A percentile compares a stretch with the other conserved stretches of the same genome.
Conservation (phyloP, 129 eudicot species). For the Lonicera japonica region DNA sequence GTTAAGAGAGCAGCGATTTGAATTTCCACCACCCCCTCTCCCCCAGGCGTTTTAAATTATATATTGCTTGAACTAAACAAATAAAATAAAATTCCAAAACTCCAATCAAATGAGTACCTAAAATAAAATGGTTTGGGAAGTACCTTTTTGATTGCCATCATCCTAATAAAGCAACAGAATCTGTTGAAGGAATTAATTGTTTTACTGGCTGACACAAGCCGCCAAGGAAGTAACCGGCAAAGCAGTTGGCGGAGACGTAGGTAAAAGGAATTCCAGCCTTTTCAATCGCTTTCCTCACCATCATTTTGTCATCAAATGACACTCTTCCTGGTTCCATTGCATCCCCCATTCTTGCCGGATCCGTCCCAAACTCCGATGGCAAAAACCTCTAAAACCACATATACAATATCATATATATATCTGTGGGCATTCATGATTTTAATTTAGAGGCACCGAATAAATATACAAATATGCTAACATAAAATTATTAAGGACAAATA, state of each 20-base stretch:
- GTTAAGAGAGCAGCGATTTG: no score
- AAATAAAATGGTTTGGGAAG: no score
- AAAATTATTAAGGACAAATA: no score
- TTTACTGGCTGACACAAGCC: slow-evolving; percentile 48
- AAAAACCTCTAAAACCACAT: slow-evolving; percentile 1
- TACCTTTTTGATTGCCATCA: slow-evolving; percentile 56
- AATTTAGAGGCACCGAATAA: no score
- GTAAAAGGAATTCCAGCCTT: slow-evolving; percentile 21
- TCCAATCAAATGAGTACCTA: no score
- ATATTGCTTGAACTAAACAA: no score
- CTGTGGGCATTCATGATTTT: no score
- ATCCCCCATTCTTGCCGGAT: slow-evolving; percentile 27
- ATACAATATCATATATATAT: no score
- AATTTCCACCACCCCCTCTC: no score
- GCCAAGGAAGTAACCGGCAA: slow-evolving; percentile 42
- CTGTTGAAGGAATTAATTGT: slow-evolving; percentile 43
- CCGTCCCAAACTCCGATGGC: slow-evolving; percentile 44
- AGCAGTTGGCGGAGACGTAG: slow-evolving; percentile 33
- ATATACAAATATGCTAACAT: no score
- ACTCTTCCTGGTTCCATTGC: slow-evolving; percentile 31
- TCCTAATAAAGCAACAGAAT: slow-evolving; percentile 34
- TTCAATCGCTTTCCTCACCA: slow-evolving; percentile 29
- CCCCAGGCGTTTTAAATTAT: no score
- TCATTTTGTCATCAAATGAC: slow-evolving; percentile 31
- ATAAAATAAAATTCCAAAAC: no score